phyloP scores from a whole-genome alignment of 306 rosid species.

The Pterocarpus santalinus region DNA sequence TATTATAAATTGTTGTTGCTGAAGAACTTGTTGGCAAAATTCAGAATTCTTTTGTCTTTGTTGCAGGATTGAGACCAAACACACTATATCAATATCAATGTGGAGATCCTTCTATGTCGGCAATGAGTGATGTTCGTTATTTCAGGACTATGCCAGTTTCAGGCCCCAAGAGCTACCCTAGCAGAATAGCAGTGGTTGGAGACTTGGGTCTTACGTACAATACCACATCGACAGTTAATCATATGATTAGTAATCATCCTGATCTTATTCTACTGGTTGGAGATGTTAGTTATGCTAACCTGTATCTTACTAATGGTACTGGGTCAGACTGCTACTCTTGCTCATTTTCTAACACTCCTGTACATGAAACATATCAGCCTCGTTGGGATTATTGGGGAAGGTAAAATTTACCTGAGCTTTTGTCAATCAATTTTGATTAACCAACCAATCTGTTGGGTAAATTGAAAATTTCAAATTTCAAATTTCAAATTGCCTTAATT shows the following conservation, averaged over 20 bases:
- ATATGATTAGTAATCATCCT: slow-evolving; percentile 77
- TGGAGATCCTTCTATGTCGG: slow-evolving; percentile 77
- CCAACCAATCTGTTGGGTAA: background rate
- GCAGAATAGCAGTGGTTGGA: slow-evolving; percentile 84
- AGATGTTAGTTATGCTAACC: slow-evolving; percentile 75
- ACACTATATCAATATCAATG: slow-evolving; percentile 86
- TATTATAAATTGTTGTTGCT: background rate
- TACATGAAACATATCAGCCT: slow-evolving; percentile 91
- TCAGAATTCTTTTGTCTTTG: slow-evolving; percentile 37
- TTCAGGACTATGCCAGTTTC: slow-evolving; percentile 89
- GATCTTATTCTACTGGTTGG: slow-evolving; percentile 82
- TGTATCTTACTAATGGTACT: slow-evolving; percentile 85
- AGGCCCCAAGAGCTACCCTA: slow-evolving; percentile 82
- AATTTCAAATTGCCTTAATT: background rate
- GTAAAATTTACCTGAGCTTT: slow-evolving; percentile 39
- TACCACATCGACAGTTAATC: slow-evolving; percentile 80
- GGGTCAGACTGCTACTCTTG: slow-evolving; percentile 78
- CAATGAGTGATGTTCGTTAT: slow-evolving; percentile 72
- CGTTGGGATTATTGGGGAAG: slow-evolving; percentile 99
- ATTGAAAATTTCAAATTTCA: background rate
- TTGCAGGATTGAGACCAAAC: slow-evolving; percentile 69
- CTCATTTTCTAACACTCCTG: slow-evolving; percentile 77
- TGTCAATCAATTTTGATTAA: background rate
- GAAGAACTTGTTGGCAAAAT: background rate
- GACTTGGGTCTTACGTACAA: slow-evolving; percentile 92